Conservation (phyloP, 2,329 filamentous ascomycete genomes). For the Leptoxyphium fumago region DNA sequence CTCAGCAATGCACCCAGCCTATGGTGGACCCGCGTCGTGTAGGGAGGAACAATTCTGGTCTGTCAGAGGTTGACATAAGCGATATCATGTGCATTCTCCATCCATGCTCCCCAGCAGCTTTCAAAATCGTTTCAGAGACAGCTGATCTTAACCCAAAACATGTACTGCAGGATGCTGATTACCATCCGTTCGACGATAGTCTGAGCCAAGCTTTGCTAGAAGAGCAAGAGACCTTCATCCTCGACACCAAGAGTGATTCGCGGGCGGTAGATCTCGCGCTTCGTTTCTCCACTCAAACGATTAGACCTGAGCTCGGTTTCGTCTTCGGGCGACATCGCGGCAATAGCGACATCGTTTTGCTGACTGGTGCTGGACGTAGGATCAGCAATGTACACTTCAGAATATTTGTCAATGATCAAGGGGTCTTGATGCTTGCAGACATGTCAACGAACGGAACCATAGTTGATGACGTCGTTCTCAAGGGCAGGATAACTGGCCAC, state of each 20-base stretch:
- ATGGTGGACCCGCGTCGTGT: constrained; percentile 66
- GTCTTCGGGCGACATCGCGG: constrained; percentile 64
- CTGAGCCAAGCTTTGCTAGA: constrained; percentile 15
- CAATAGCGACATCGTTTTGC: constrained; percentile 58
- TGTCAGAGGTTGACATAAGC: constrained; percentile 67
- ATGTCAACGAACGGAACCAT: constrained; percentile 90
- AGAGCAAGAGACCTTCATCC: constrained; percentile 32
- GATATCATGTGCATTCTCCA: constrained; percentile 85
- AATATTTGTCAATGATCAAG: constrained; percentile 77
- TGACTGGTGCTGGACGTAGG: constrained; percentile 51
- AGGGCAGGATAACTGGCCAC: constrained; percentile 31
- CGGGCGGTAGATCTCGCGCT: constrained; percentile 52
- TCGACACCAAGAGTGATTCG: constrained; percentile 32
- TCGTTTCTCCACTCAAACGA: constrained; percentile 59
- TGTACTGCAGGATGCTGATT: constrained; percentile 37
- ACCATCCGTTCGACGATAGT: constrained; percentile 18
- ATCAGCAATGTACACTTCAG: constrained; percentile 95
- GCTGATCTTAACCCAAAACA: constrained; percentile 40
- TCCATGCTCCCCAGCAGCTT: constrained; percentile 59
- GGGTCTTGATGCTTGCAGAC: constrained; percentile 82
- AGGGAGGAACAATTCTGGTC: constrained; percentile 67
- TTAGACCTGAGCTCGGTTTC: constrained; percentile 58
- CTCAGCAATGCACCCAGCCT: constrained; percentile 53
- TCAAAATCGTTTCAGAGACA: constrained; percentile 50
- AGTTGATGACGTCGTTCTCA: constrained; percentile 60